Evolutionary conservation across 2,329 filamentous ascomycete species (phyloP).

Genomic region (Apiospora kogelbergensis): DNA sequence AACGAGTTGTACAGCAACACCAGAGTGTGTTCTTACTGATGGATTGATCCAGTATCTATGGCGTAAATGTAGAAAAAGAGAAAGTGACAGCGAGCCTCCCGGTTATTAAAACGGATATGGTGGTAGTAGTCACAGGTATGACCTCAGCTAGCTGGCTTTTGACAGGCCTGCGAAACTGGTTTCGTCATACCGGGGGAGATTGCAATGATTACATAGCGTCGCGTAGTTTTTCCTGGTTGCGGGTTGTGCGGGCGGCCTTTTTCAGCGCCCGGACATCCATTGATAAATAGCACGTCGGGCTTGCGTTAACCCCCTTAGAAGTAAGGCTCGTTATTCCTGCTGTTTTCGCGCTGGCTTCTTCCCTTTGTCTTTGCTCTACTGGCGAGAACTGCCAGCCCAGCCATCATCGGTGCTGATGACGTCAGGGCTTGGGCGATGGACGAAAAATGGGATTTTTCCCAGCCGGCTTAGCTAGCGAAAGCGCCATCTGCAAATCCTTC

Average conservation of each 20-base stretch:
- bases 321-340: background rate
- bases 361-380: background rate
- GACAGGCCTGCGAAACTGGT: constrained; percentile 5
- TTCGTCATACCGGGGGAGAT: constrained; percentile 7
- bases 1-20: background rate
- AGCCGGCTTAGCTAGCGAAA: background rate
- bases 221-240: background rate
- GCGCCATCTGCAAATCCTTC: constrained; percentile 1
- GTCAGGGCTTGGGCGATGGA: background rate
- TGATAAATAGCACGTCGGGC: no score
- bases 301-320: background rate
- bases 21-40: no score
- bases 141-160: background rate
- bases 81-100: background rate
- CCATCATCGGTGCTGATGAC: background rate
- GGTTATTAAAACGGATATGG: background rate
- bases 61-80: background rate
- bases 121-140: background rate
- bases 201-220: background rate
- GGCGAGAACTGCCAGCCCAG: background rate
- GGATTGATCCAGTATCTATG: background rate
- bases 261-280: background rate
- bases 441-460: background rate
- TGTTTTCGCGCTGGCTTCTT: background rate
- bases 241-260: background rate